A percentile compares a stretch with the other conserved stretches of the same genome.
Evolutionary conservation across 306 rosid genomes (phyloP).

Genomic region (Ammopiptanthus mongolicus): DNA sequence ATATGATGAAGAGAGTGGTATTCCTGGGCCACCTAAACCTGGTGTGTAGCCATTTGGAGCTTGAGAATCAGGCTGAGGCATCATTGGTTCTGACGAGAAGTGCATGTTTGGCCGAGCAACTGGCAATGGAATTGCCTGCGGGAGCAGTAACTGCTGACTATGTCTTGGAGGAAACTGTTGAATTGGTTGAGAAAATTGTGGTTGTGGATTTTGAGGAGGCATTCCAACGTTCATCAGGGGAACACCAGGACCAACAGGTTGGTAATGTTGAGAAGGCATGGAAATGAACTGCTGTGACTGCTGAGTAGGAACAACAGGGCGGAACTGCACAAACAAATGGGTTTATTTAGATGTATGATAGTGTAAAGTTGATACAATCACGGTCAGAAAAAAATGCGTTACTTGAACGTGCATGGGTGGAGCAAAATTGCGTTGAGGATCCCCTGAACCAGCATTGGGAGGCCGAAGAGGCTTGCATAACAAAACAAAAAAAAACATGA

Average conservation of each 20-base stretch:
- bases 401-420: slow-evolving; percentile 77
- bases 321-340: slow-evolving; percentile 55
- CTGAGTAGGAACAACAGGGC: slow-evolving; percentile 61
- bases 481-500: neutral
- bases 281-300: slow-evolving; percentile 70
- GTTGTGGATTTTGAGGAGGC: slow-evolving; percentile 61
- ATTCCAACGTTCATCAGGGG: slow-evolving; percentile 62
- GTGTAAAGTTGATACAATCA: neutral
- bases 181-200: slow-evolving; percentile 63
- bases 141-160: slow-evolving; percentile 52
- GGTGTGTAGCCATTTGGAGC: slow-evolving; percentile 57
- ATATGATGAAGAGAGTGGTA: slow-evolving; percentile 60
- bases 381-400: slow-evolving; percentile 20
- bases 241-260: slow-evolving; percentile 67
- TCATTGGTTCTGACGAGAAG: slow-evolving; percentile 47
- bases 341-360: neutral
- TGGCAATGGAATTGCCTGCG: slow-evolving; percentile 58
- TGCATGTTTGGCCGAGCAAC: slow-evolving; percentile 58
- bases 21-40: slow-evolving; percentile 57
- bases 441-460: slow-evolving; percentile 63
- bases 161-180: slow-evolving; percentile 65
- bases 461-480: slow-evolving; percentile 66
- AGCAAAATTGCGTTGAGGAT: slow-evolving; percentile 57
- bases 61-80: slow-evolving; percentile 51
- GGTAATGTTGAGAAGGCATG: slow-evolving; percentile 66